Conservation (phyloP, 75 land plant species). For the Azolla pinnata region DNA sequence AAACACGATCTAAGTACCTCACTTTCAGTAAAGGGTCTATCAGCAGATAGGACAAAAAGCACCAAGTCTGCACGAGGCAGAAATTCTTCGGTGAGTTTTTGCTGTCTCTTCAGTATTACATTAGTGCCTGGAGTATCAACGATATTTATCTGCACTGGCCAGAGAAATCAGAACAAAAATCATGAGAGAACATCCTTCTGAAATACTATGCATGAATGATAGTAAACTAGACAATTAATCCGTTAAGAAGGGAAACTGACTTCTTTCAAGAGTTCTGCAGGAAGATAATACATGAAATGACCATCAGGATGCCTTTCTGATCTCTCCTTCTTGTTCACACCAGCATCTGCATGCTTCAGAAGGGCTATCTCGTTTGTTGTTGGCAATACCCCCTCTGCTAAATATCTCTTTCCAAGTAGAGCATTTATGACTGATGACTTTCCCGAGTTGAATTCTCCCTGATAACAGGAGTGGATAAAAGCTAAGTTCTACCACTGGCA, state of each 20-base stretch:
- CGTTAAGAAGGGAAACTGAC: conserved; percentile 22
- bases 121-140: conserved; percentile 98
- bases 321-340: conserved; percentile 37
- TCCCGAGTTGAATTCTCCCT: conserved; percentile 99
- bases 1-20: too few relatives aligned
- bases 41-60: conserved; percentile 89
- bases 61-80: conserved; percentile 92
- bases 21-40: conserved; percentile 93
- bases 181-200: background rate
- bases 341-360: conserved; percentile 49
- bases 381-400: conserved; percentile 89
- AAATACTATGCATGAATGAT: background rate
- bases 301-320: conserved; percentile 94
- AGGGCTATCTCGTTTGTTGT: conserved; percentile 92
- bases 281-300: conserved; percentile 69
- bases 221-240: background rate
- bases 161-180: conserved; percentile 5
- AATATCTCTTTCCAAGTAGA: conserved; percentile 69
- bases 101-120: conserved; percentile 95
- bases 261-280: conserved; percentile 76
- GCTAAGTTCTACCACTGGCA: too few relatives aligned
- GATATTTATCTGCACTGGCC: conserved; percentile 69
- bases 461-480: background rate
- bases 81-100: conserved; percentile 92
- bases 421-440: conserved; percentile 94